Evolutionary conservation across 768 basidiomycete genomes (phyloP).

Genomic region (Cystofilobasidium bisporidii): DNA sequence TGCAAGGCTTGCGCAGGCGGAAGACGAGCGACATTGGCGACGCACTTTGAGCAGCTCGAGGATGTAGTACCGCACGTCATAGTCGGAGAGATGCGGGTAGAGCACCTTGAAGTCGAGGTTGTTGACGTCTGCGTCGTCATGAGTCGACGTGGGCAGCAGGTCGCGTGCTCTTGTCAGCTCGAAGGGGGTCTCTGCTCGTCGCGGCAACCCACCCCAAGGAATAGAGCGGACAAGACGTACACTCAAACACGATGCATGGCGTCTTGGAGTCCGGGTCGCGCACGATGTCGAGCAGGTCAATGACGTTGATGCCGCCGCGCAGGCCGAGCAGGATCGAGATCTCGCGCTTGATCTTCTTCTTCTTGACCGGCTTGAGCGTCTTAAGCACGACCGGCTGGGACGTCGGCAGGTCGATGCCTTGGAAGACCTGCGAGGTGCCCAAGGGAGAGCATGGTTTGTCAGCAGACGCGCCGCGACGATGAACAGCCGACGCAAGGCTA

Average conservation of each 20-base stretch:
- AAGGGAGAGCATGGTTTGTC: not conserved
- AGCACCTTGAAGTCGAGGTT: constrained; percentile 96
- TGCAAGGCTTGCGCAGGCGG: not conserved
- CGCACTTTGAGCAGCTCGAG: constrained; percentile 43
- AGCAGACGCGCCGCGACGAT: too few species aligned
- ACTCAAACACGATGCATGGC: constrained; percentile 92
- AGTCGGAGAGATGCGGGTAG: constrained; percentile 90
- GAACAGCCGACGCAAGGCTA: too few species aligned
- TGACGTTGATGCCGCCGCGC: constrained; percentile 89
- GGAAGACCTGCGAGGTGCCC: constrained; percentile 47
- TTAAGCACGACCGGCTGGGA: constrained; percentile 97
- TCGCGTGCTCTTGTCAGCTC: too few species aligned
- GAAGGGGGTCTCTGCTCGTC: too few species aligned
- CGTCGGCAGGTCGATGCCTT: constrained; percentile 80
- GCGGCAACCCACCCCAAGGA: too few species aligned
- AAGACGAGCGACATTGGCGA: not conserved
- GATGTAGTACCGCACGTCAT: constrained; percentile 94
- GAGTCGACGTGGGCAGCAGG: not conserved
- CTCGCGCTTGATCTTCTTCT: constrained; percentile 99
- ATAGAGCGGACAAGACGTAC: not conserved
- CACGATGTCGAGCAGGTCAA: constrained; percentile 86
- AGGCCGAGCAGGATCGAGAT: constrained; percentile 97
- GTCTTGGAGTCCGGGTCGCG: constrained; percentile 93
- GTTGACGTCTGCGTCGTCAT: constrained; percentile 53
- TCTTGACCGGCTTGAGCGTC: constrained; percentile 96